Percentiles rank a stretch among this genome's conserved stretches.
Conservation (phyloP, 192 early-diverging fungal genomes). For the Geranomyces variabilis region DNA sequence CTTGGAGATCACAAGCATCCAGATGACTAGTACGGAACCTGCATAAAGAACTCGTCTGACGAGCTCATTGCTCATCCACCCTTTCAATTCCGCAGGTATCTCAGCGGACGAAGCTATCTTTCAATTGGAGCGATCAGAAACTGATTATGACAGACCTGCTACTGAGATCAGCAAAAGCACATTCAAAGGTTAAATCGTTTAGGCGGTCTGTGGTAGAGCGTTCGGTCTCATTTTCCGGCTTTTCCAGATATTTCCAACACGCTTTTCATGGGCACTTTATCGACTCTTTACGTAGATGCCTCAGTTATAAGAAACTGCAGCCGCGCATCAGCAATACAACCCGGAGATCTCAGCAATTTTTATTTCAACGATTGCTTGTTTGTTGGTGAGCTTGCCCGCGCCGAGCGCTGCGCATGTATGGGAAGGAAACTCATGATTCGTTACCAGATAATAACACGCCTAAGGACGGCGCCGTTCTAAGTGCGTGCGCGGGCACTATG, state of each 20-base stretch:
- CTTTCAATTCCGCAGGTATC: no score
- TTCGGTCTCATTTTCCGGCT: neutral
- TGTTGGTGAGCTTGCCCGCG: neutral
- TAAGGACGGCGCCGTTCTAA: conserved; percentile 15
- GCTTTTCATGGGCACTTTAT: conserved; percentile 3
- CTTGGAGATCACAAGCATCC: neutral
- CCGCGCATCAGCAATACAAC: conserved; percentile 13
- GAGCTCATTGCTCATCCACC: no score
- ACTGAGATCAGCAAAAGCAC: neutral
- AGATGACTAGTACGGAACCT: neutral
- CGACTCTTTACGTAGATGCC: neutral
- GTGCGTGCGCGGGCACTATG: conserved; percentile 16
- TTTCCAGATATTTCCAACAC: conserved; percentile 7
- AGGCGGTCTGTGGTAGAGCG: neutral
- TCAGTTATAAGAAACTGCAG: conserved; percentile 1
- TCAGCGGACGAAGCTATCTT: neutral
- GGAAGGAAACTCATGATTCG: no score
- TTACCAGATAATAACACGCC: conserved; percentile 16
- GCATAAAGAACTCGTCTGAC: no score
- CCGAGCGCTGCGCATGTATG: no score
- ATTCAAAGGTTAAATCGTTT: neutral
- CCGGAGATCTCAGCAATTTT: neutral
- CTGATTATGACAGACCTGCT: conserved; percentile 1
- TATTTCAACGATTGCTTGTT: conserved; percentile 8
- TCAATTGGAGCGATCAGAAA: conserved; percentile 13